phyloP scores from a whole-genome alignment of 2,329 filamentous ascomycete genomes.

The Ceratocystiopsis sp. region DNA sequence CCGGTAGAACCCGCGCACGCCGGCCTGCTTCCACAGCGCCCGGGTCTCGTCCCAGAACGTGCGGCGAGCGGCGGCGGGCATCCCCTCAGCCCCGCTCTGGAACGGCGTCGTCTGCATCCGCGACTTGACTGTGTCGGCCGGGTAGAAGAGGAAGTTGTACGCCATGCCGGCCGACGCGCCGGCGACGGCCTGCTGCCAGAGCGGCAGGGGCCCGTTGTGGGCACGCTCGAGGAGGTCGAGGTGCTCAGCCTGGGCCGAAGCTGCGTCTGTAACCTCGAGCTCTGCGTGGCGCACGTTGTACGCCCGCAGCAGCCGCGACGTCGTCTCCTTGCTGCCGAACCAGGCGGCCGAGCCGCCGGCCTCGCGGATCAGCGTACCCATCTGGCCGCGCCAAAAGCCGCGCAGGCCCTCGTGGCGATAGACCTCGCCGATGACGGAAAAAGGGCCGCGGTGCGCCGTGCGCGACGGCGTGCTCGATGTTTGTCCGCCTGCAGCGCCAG shows the following conservation, averaged over 20 bases:
- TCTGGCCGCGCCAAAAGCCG: conserved; percentile 90
- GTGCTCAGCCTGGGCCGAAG: conserved; percentile 12
- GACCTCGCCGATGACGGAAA: conserved; percentile 59
- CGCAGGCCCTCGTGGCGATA: conserved; percentile 66
- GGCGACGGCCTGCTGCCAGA: conserved; percentile 77
- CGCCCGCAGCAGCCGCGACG: conserved; percentile 51
- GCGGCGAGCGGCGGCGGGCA: conserved; percentile 17
- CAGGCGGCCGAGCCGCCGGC: conserved; percentile 86
- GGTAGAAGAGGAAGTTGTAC: conserved; percentile 96
- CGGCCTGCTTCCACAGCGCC: conserved; percentile 66
- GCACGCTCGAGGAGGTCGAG: conserved; percentile 20
- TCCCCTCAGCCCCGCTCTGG: conserved; percentile 14
- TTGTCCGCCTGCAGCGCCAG: conserved; percentile 37
- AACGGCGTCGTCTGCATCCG: conserved; percentile 84
- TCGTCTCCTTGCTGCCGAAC: conserved; percentile 84
- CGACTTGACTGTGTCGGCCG: conserved; percentile 93
- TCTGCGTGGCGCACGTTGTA: conserved; percentile 28
- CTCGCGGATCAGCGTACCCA: conserved; percentile 85
- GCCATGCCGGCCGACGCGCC: conserved; percentile 79
- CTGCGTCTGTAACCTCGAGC: conserved; percentile 11
- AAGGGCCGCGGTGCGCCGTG: conserved; percentile 32
- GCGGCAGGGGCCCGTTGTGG: conserved; percentile 39
- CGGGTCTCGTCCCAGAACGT: conserved; percentile 58
- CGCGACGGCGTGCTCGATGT: conserved; percentile 21
- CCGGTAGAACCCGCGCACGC: conserved; percentile 71